Conservation (phyloP, 768 basidiomycete genomes). For the Tulasnella sp. region DNA sequence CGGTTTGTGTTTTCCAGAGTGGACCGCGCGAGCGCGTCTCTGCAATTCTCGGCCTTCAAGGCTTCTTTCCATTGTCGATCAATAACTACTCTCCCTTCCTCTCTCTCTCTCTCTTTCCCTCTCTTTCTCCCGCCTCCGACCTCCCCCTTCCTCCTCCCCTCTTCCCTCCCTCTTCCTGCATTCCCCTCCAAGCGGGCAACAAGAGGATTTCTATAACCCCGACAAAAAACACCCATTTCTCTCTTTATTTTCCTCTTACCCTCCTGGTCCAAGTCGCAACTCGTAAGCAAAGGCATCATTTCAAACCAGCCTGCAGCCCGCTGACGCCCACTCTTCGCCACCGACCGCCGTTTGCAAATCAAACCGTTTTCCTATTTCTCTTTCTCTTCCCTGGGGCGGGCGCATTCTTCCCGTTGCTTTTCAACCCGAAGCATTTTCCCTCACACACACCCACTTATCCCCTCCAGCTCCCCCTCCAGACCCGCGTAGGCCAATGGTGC, state of each 20-base stretch:
- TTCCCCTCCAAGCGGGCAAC: not conserved
- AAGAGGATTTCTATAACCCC: not conserved
- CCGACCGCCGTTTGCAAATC: not conserved
- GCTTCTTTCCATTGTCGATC: not conserved
- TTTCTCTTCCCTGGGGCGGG: not conserved
- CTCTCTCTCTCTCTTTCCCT: not conserved
- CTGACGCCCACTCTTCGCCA: not conserved
- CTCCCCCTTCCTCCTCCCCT: not conserved
- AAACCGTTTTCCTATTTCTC: too few relatives aligned
- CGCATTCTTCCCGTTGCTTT: not conserved
- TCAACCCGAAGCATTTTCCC: not conserved
- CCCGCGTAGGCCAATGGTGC: not conserved
- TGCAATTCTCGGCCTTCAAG: not conserved
- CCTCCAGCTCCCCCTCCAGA: not conserved
- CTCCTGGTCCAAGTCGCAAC: not conserved
- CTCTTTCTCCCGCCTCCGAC: not conserved
- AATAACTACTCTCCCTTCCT: not conserved
- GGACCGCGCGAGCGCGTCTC: not conserved
- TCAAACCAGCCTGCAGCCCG: not conserved
- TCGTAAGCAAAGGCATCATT: not conserved
- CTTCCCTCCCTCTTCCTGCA: not conserved
- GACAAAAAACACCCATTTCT: not conserved
- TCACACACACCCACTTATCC: not conserved
- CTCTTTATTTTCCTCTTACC: not conserved
- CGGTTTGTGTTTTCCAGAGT: not conserved